phyloP scores from a whole-genome alignment of 257 asterid species.

The Parsonsia alboflavescens region DNA sequence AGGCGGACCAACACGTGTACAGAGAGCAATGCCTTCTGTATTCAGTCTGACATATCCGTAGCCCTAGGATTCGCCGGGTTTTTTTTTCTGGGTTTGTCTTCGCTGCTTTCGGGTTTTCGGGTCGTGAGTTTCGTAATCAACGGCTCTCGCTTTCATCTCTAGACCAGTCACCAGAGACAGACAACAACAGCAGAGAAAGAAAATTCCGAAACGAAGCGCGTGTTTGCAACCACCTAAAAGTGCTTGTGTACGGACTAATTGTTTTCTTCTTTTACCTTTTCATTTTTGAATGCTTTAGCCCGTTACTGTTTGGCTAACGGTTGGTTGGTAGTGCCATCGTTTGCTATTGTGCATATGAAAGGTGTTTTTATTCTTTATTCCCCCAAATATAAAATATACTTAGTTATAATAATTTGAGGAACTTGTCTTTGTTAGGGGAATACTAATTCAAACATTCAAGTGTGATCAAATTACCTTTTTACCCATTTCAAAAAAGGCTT shows the following conservation, averaged over 20 bases:
- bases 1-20: conserved; percentile 27
- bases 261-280: neutral
- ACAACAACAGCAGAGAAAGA: neutral
- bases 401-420: neutral
- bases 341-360: conserved; percentile 11
- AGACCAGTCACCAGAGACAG: too few species aligned
- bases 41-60: conserved; percentile 39
- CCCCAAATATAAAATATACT: neutral
- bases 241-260: neutral
- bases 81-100: conserved; percentile 35
- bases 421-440: neutral
- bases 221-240: neutral
- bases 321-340: neutral
- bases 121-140: conserved; percentile 34
- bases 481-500: too few species aligned
- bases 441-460: neutral
- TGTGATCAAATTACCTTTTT: neutral
- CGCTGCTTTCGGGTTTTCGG: conserved; percentile 47
- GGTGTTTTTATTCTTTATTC: conserved; percentile 8
- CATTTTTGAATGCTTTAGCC: neutral
- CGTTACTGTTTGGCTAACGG: neutral
- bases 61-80: conserved; percentile 49
- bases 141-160: conserved; percentile 45
- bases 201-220: neutral
- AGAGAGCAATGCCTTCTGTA: conserved; percentile 30